These are phyloP conservation scores for Bothriochloa decipiens DNA, from an alignment of 176 grass and related monocot species.

Conservation along the genomic window DNA sequence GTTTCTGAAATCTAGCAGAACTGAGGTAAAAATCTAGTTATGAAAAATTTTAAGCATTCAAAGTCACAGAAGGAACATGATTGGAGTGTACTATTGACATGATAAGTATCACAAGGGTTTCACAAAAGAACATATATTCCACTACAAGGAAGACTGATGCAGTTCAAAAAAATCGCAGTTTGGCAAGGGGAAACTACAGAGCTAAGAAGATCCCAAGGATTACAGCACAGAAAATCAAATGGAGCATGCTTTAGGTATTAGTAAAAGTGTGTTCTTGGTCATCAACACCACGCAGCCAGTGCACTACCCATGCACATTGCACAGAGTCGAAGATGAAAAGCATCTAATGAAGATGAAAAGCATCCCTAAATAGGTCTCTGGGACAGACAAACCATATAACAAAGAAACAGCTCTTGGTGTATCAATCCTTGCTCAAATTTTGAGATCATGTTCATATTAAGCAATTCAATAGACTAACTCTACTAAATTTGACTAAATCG, in stretches of 20 bases:
- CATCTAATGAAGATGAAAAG: too few species aligned
- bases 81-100: not conserved
- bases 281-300: too few species aligned
- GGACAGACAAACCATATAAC: too few species aligned
- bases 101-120: not conserved
- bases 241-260: not conserved
- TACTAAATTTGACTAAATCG: not conserved
- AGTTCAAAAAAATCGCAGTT: not conserved
- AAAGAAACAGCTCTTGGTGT: too few species aligned
- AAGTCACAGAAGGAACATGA: not conserved
- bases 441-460: not conserved
- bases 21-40: not conserved
- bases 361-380: too few species aligned
- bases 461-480: not conserved
- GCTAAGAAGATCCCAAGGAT: not conserved
- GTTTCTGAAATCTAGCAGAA: not conserved
- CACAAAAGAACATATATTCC: not conserved
- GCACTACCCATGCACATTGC: too few species aligned
- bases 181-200: not conserved
- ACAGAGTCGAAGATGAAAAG: too few species aligned
- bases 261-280: not conserved
- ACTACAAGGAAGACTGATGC: not conserved
- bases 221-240: not conserved
- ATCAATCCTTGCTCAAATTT: not conserved
- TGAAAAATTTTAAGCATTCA: not conserved